Evolutionary conservation across 495 filamentous ascomycete species (phyloP), one percentile per base, ranked within the genome.

Genomic region (Hypomontagnella monticulosa): DNA sequence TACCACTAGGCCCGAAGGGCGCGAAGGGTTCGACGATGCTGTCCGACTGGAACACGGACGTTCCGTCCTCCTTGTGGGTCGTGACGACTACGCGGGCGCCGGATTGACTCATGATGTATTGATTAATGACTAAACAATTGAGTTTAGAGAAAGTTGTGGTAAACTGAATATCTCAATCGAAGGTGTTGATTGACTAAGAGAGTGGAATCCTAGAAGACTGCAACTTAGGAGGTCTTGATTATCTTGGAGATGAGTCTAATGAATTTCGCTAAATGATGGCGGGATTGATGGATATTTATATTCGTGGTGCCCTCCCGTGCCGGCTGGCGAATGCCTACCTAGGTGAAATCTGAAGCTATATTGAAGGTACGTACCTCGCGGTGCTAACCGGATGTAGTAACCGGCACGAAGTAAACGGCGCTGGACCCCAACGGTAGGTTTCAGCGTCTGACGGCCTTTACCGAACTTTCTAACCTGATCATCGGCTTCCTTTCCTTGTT

Each of bases 41-140:
- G 67, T 79, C 77, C 1, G 70, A 69, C 7, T 61, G 59, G 60
- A 79, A 69, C 44, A 76, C 61, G 10, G 76, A 76, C 9, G 32
- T 70, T 41, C 74, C 76, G 50, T 67, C 67, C n/a, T 62, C 42
- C 9, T 56, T 62, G 66, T 78, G 76, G 19, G 57, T 54, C 3
- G 76, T 78, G 43, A 71, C 63, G 43, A 78, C 71, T 1, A 79
- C 30, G 59, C 76, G 77, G 30, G 50, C 7, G 55, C 43, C 32
- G 30, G 55, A 12, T 10, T 20, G 15, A 23, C 18, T 51, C 63
- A 67, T 67, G 15, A 12, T 46, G 50, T 27, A 14, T 46, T 18
- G 41, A 14, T 16, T 8, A 4, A 41, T 6, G 23, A 27, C 3
- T 27, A 2, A 27, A 6, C 2, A 27, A 27, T 6, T 27, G 23